Conservation (phyloP, 371 early-diverging fungal species). For the Phascolomyces articulosus region DNA sequence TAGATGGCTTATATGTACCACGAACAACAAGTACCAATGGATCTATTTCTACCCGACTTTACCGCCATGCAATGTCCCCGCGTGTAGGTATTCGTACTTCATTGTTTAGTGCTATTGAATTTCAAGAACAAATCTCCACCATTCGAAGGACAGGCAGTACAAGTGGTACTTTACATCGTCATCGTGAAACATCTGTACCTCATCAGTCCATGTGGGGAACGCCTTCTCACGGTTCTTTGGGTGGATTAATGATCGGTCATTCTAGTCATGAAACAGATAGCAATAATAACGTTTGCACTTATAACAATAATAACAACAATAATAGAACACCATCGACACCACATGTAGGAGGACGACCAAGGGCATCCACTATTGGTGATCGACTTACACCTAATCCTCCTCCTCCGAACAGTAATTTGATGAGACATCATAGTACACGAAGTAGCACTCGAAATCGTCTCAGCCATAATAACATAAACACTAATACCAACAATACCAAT, state of each 20-base stretch:
- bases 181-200: slow-evolving; percentile 13
- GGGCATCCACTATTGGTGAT: slow-evolving; percentile 15
- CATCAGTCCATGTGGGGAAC: not conserved
- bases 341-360: slow-evolving; percentile 9
- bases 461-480: not conserved
- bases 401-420: not conserved
- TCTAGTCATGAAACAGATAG: too few relatives aligned
- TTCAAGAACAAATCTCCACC: slow-evolving; percentile 36
- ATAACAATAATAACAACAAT: not conserved
- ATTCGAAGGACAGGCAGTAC: slow-evolving; percentile 39
- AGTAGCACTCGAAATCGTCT: not conserved
- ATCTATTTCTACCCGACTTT: slow-evolving; percentile 37
- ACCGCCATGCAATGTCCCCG: slow-evolving; percentile 40
- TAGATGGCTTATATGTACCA: slow-evolving; percentile 32
- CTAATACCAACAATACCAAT: not conserved
- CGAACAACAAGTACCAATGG: slow-evolving; percentile 40
- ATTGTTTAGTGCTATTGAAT: slow-evolving; percentile 47
- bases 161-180: slow-evolving; percentile 15
- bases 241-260: not conserved
- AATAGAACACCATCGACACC: slow-evolving; percentile 2
- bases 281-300: not conserved
- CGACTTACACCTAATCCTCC: slow-evolving; percentile 1
- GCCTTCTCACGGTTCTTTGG: not conserved
- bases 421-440: not conserved
- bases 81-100: slow-evolving; percentile 51